A percentile compares a stretch with the other conserved stretches of the same genome.
phyloP scores from a whole-genome alignment of 106 monocot genomes.

The Triglochin maritima region DNA sequence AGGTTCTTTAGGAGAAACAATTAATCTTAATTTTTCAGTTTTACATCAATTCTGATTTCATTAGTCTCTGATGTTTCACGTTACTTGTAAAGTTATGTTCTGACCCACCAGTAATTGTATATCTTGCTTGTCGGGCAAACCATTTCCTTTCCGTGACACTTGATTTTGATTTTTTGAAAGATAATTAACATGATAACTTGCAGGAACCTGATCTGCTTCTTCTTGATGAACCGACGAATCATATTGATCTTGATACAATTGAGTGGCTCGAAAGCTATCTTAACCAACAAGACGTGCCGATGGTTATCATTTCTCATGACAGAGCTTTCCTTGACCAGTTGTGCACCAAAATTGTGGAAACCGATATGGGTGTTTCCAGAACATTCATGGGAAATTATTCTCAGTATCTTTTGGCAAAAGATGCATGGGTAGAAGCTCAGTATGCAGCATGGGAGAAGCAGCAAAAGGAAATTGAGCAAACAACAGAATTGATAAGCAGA shows the following conservation, averaged over 20 bases:
- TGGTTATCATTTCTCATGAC: slow-evolving; percentile 99
- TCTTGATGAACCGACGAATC: slow-evolving; percentile 98
- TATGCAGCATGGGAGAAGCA: slow-evolving; percentile 96
- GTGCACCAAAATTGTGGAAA: slow-evolving; percentile 94
- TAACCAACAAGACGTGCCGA: slow-evolving; percentile 75
- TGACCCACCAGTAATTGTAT: too few relatives aligned
- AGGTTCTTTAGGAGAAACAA: too few relatives aligned
- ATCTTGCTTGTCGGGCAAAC: too few relatives aligned
- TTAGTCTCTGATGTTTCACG: too few relatives aligned
- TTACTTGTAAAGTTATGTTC: too few relatives aligned
- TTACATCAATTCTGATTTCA: too few relatives aligned
- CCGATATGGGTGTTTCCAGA: slow-evolving; percentile 91
- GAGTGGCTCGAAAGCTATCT: slow-evolving; percentile 97
- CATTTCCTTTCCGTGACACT: too few relatives aligned
- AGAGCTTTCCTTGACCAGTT: slow-evolving; percentile 87
- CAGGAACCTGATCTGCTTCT: slow-evolving; percentile 97
- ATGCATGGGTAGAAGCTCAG: slow-evolving; percentile 67
- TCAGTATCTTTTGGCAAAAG: slow-evolving; percentile 67
- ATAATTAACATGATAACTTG: slow-evolving; percentile 4
- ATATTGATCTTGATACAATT: slow-evolving; percentile 96
- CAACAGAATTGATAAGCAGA: slow-evolving; percentile 83
- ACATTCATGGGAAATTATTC: slow-evolving; percentile 93
- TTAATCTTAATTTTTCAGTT: too few relatives aligned
- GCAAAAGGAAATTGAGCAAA: slow-evolving; percentile 92
- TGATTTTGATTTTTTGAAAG: background rate